Percentiles rank a stretch among this genome's conserved stretches.
Evolutionary conservation across 169 alveolate genomes (phyloP).

Genomic region (Cryptosporidium andersoni): DNA sequence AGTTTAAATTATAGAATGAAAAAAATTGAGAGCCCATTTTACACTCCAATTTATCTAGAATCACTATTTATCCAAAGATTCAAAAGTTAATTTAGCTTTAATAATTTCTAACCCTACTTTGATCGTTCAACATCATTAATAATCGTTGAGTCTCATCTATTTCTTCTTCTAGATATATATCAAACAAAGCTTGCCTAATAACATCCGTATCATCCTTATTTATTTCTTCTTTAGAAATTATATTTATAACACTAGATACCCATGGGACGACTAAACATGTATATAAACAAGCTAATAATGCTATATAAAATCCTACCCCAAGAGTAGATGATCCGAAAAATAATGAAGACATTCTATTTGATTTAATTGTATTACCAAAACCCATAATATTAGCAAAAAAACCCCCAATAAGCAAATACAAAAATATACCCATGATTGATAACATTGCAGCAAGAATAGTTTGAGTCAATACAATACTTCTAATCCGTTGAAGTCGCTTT

Average conservation of each 20-base stretch:
- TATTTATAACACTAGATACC: constrained; percentile 36
- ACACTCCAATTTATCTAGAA: background rate
- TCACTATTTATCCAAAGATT: background rate
- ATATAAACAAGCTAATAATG: constrained; percentile 35
- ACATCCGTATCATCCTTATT: constrained; percentile 11
- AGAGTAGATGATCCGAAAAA: constrained; percentile 49
- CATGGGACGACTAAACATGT: constrained; percentile 53
- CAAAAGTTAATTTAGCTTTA: too few species aligned
- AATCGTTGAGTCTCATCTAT: constrained; percentile 49
- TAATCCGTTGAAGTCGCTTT: constrained; percentile 16
- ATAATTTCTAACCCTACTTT: too few species aligned
- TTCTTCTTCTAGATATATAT: constrained; percentile 44
- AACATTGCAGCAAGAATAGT: constrained; percentile 31
- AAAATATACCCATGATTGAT: constrained; percentile 12
- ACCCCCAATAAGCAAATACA: constrained; percentile 50
- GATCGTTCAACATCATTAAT: constrained; percentile 2
- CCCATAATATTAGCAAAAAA: constrained; percentile 61
- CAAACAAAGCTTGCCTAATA: constrained; percentile 51
- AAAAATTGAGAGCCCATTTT: background rate
- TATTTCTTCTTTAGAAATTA: constrained; percentile 1
- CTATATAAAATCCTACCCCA: constrained; percentile 38
- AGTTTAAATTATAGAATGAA: background rate
- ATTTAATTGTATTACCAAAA: constrained; percentile 13
- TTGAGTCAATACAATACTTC: constrained; percentile 42
- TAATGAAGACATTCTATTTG: constrained; percentile 58